A percentile compares a stretch with the other conserved stretches of the same genome.
Conservation (phyloP, 495 filamentous ascomycete genomes). For the Trichoderma gamsii region DNA sequence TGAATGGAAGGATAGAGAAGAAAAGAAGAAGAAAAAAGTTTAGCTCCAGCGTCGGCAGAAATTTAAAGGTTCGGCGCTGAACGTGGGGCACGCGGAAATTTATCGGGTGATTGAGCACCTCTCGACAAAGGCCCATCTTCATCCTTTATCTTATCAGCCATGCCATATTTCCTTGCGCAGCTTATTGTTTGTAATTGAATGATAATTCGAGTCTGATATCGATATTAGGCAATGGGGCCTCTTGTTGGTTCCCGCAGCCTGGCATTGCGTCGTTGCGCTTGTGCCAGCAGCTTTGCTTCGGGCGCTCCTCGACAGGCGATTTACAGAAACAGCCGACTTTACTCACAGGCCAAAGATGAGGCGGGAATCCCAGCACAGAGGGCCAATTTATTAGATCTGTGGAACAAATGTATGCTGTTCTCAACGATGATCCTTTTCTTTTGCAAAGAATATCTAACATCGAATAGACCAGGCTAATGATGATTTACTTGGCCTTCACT, state of each 20-base stretch:
- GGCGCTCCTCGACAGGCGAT: not conserved
- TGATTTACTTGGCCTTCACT: not conserved
- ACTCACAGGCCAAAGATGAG: slow-evolving; percentile 13
- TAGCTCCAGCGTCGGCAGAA: not conserved
- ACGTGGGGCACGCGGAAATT: not conserved
- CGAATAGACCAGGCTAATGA: not conserved
- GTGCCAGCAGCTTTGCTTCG: not conserved
- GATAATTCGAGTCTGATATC: not conserved
- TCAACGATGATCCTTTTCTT: not conserved
- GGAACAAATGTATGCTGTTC: not conserved
- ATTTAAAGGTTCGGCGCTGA: slow-evolving; percentile 2
- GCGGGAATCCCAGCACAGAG: not conserved
- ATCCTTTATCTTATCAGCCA: slow-evolving; percentile 6
- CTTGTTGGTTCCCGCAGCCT: not conserved
- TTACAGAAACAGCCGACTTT: not conserved
- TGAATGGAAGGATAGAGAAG: slow-evolving; percentile 95
- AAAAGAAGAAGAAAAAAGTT: slow-evolving; percentile 46
- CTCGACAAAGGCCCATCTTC: not conserved
- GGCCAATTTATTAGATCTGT: not conserved
- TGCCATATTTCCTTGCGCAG: not conserved
- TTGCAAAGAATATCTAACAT: not conserved
- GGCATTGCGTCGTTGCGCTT: slow-evolving; percentile 9
- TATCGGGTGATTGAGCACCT: not conserved
- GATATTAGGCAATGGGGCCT: slow-evolving; percentile 4
- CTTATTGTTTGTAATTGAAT: not conserved